Evolutionary conservation across 352 stramenopile genomes (phyloP).

Genomic region (Lagenidium giganteum): DNA sequence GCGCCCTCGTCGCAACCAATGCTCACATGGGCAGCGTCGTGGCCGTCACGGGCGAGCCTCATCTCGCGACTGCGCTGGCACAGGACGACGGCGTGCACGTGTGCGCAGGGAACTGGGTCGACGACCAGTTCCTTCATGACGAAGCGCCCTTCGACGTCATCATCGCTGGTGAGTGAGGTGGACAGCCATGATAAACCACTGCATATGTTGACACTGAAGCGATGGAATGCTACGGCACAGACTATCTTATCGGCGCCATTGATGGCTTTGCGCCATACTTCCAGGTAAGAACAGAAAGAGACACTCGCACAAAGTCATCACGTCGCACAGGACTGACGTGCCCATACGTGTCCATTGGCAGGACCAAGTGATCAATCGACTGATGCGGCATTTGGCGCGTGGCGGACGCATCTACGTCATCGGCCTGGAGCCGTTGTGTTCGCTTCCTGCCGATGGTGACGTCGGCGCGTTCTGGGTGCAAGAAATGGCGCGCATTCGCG

Average conservation of each 20-base stretch:
- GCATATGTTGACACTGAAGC: background rate
- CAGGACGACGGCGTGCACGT: constrained; percentile 32
- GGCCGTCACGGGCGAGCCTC: constrained; percentile 68
- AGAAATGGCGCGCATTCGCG: constrained; percentile 68
- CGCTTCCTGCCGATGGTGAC: constrained; percentile 22
- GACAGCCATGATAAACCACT: too few relatives aligned
- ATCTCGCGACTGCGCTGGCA: constrained; percentile 38
- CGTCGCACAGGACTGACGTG: too few relatives aligned
- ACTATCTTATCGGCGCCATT: constrained; percentile 91
- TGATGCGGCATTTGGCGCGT: constrained; percentile 68
- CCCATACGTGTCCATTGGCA: background rate
- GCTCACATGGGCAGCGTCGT: too few relatives aligned
- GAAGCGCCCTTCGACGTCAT: constrained; percentile 71
- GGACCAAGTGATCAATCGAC: constrained; percentile 50
- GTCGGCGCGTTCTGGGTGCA: constrained; percentile 39
- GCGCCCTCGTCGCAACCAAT: constrained; percentile 20
- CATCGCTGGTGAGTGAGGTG: constrained; percentile 38
- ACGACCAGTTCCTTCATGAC: constrained; percentile 51
- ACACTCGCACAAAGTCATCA: too few relatives aligned
- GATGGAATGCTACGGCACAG: too few relatives aligned
- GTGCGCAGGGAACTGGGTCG: constrained; percentile 68
- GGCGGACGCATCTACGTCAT: constrained; percentile 88
- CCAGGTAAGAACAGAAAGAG: constrained; percentile 64
- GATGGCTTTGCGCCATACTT: constrained; percentile 90
- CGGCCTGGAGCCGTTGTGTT: constrained; percentile 84